Conservation (phyloP, 139 green algal genomes). For the Pseudopediastrum boryanum region DNA sequence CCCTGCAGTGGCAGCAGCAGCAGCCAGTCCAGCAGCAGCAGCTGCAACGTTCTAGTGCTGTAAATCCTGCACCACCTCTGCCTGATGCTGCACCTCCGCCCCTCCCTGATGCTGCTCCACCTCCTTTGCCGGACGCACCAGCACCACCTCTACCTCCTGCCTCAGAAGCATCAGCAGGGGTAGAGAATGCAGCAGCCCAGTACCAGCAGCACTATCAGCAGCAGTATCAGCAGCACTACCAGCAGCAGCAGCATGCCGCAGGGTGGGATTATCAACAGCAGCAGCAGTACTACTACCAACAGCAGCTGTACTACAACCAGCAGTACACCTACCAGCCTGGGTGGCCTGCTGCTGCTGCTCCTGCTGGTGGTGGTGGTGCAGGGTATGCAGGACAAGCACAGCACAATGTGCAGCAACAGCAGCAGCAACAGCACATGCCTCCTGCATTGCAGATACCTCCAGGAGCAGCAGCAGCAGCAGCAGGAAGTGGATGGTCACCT, state of each 20-base stretch:
- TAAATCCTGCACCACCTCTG: background rate
- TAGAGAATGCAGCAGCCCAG: background rate
- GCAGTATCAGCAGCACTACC: background rate
- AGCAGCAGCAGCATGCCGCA: background rate
- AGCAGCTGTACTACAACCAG: background rate
- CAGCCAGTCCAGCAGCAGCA: background rate
- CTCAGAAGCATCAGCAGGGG: background rate
- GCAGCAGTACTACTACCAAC: background rate
- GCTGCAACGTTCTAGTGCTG: background rate
- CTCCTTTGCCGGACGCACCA: background rate
- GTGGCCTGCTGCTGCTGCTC: background rate
- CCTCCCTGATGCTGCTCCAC: background rate
- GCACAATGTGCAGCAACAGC: too few relatives aligned
- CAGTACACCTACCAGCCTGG: background rate
- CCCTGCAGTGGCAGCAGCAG: background rate
- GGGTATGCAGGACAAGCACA: background rate
- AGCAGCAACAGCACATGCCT: too few relatives aligned
- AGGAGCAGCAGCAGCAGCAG: too few relatives aligned
- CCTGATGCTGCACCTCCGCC: background rate
- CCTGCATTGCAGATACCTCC: too few relatives aligned
- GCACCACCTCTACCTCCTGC: background rate
- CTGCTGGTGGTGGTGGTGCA: background rate
- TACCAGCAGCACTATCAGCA: slow-evolving; percentile 1
- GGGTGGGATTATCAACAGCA: background rate
- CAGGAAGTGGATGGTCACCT: too few relatives aligned